A percentile compares a stretch with the other conserved stretches of the same genome.
phyloP scores from a whole-genome alignment of 164 flowering plant genomes.

The Buxus sempervirens region DNA sequence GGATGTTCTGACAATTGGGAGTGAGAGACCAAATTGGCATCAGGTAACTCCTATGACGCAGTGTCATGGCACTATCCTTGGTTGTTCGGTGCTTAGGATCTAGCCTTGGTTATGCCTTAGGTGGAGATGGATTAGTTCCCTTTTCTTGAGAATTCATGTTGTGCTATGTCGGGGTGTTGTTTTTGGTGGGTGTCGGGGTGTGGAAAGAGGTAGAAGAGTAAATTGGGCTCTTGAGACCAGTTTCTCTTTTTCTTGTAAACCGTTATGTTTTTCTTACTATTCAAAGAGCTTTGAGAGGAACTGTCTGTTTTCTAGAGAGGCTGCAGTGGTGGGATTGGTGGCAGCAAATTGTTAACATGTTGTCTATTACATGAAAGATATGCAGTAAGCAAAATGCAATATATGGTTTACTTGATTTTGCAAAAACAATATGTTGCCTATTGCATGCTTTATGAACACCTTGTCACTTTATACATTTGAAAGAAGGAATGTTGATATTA shows the following conservation, averaged over 20 bases:
- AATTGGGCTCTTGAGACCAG: neutral
- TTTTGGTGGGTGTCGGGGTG: no score
- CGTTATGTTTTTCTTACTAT: constrained; percentile 11
- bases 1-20: constrained; percentile 54
- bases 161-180: neutral
- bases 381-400: no score
- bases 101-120: constrained; percentile 25
- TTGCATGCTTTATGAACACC: no score
- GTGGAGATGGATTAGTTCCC: neutral
- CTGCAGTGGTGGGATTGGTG: neutral
- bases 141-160: constrained; percentile 17
- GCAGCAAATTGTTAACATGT: neutral
- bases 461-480: no score
- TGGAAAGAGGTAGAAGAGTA: no score
- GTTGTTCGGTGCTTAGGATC: constrained; percentile 73
- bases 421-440: no score
- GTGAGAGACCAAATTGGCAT: constrained; percentile 76
- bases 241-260: constrained; percentile 14
- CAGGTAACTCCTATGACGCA: constrained; percentile 70
- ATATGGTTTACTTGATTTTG: no score
- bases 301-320: no score
- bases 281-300: constrained; percentile 11
- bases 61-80: constrained; percentile 75
- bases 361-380: no score
- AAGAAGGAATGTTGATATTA: no score